Evolutionary conservation across 331 rosid species (phyloP).

Genomic region (Quercus phellos): DNA sequence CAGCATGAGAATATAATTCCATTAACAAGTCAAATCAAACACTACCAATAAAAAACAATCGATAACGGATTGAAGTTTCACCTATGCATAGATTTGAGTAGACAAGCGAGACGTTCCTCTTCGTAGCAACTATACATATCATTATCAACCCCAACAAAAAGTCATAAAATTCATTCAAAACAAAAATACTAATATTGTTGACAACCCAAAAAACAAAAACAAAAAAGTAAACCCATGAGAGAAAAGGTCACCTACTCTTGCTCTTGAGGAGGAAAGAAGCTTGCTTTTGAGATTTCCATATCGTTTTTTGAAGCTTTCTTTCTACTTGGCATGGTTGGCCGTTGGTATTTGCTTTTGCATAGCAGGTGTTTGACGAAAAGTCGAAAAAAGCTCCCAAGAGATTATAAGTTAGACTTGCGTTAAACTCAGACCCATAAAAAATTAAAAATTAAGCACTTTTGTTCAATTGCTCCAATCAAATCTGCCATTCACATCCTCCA

Average conservation of each 20-base stretch:
- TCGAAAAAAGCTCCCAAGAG: not conserved
- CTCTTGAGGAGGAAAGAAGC: not conserved
- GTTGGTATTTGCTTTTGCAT: not conserved
- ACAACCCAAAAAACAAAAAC: not conserved
- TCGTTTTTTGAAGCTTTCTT: not conserved
- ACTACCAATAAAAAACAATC: not conserved
- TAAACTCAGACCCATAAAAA: too few relatives aligned
- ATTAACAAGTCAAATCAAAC: not conserved
- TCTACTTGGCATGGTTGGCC: not conserved
- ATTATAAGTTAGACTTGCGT: too few relatives aligned
- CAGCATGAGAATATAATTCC: not conserved
- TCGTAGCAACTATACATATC: slow-evolving; percentile 47
- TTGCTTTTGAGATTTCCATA: not conserved
- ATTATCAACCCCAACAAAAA: not conserved
- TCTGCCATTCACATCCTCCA: too few relatives aligned
- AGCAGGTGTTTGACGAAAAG: not conserved
- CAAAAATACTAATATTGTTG: not conserved
- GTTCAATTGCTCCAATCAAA: too few relatives aligned
- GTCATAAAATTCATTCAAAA: not conserved
- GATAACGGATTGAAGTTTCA: not conserved
- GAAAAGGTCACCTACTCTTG: not conserved
- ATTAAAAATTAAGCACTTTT: too few relatives aligned
- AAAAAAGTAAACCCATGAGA: not conserved
- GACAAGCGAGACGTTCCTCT: slow-evolving; percentile 47
- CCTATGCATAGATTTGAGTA: slow-evolving; percentile 60